These are phyloP conservation scores for Remersonia thermophila DNA, from an alignment of 2,329 filamentous ascomycete species.

Conservation along the genomic window DNA sequence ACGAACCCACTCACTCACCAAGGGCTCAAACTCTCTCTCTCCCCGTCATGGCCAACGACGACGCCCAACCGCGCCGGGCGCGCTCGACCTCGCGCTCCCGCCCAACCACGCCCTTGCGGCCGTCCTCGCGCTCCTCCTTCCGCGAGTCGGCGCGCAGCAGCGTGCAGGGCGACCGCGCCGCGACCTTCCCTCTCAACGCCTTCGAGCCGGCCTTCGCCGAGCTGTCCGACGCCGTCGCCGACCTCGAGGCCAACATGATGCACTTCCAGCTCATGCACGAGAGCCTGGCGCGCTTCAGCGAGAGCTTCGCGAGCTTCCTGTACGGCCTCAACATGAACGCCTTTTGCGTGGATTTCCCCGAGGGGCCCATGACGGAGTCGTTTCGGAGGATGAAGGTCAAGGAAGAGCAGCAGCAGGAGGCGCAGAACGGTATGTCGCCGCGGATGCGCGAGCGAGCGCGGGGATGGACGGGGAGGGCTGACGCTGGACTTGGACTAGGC, in stretches of 20 bases:
- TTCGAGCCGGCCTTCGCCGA: slow-evolving; percentile 90
- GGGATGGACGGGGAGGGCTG: not conserved
- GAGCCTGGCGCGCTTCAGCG: slow-evolving; percentile 81
- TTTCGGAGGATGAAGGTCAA: slow-evolving; percentile 56
- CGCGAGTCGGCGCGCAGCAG: slow-evolving; percentile 58
- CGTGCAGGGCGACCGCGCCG: slow-evolving; percentile 35
- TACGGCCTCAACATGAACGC: slow-evolving; percentile 99
- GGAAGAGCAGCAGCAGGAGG: slow-evolving; percentile 31
- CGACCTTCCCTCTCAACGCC: slow-evolving; percentile 57
- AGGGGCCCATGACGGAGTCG: slow-evolving; percentile 78
- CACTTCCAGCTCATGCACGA: slow-evolving; percentile 96
- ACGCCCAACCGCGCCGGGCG: slow-evolving; percentile 8
- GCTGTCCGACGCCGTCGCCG: slow-evolving; percentile 83
- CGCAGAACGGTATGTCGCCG: slow-evolving; percentile 1
- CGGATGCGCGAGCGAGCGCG: no score
- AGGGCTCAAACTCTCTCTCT: no score
- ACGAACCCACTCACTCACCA: not conserved
- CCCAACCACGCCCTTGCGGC: slow-evolving; percentile 83
- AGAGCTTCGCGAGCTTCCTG: slow-evolving; percentile 89
- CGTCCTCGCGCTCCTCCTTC: slow-evolving; percentile 79
- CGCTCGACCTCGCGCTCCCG: slow-evolving; percentile 56
- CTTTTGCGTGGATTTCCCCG: slow-evolving; percentile 94
- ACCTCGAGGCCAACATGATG: slow-evolving; percentile 95
- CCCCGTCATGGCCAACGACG: slow-evolving; percentile 4
- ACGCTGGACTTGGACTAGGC: slow-evolving; percentile 6